phyloP scores from a whole-genome alignment of 768 basidiomycete genomes.

The Hemileccinum impolitum region DNA sequence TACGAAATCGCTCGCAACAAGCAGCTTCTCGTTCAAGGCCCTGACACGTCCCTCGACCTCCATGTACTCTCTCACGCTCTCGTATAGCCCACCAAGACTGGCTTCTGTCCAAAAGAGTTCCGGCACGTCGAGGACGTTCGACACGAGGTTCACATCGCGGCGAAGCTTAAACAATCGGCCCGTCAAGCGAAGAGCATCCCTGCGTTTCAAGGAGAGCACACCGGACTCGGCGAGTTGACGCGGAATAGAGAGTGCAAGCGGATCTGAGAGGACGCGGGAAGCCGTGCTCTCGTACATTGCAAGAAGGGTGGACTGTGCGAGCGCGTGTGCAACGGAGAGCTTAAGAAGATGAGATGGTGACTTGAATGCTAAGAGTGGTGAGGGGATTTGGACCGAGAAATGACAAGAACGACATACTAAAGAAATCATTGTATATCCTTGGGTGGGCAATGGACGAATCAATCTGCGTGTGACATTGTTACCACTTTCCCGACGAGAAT shows the following conservation, averaged over 20 bases:
- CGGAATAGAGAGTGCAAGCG: constrained; percentile 77
- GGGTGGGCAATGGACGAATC: constrained; percentile 83
- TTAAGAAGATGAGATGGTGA: constrained; percentile 87
- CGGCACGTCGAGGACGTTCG: constrained; percentile 90
- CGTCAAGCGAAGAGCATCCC: constrained; percentile 83
- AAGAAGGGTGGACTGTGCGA: constrained; percentile 91
- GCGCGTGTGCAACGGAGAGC: constrained; percentile 89
- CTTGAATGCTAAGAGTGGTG: constrained; percentile 66
- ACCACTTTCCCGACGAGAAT: background rate
- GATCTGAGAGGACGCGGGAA: constrained; percentile 72
- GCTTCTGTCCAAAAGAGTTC: constrained; percentile 96
- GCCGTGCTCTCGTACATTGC: constrained; percentile 83
- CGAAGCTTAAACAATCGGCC: constrained; percentile 84
- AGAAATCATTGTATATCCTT: constrained; percentile 94
- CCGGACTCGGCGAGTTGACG: constrained; percentile 78
- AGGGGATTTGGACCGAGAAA: background rate
- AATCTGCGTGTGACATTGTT: constrained; percentile 44
- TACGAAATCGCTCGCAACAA: constrained; percentile 85
- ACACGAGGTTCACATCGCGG: constrained; percentile 86
- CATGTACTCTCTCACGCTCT: constrained; percentile 92
- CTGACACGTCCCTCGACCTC: constrained; percentile 83
- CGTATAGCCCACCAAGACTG: constrained; percentile 83
- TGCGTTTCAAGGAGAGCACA: constrained; percentile 67
- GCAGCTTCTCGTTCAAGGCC: constrained; percentile 84
- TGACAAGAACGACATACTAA: constrained; percentile 57